Percentiles rank a stretch among this genome's conserved stretches.
Evolutionary conservation across 257 asterid species (phyloP).

Genomic region (Nicotiana paniculata): DNA sequence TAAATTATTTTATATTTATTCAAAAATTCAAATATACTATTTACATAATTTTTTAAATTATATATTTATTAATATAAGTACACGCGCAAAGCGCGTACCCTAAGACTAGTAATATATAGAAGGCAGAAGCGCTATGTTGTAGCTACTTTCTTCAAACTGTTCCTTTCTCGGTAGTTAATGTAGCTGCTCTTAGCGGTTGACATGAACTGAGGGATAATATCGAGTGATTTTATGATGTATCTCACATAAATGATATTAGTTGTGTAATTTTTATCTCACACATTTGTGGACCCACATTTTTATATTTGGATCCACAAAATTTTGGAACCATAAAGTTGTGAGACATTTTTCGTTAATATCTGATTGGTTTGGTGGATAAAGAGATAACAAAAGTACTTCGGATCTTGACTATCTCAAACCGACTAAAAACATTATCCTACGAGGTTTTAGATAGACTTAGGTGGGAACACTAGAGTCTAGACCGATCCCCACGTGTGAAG

Average conservation of each 20-base stretch:
- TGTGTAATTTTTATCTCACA: no score
- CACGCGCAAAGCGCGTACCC: no score
- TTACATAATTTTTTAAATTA: no score
- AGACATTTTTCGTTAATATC: not conserved
- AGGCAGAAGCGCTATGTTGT: not conserved
- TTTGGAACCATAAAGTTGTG: no score
- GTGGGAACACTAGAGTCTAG: not conserved
- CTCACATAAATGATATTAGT: no score
- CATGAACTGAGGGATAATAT: not conserved
- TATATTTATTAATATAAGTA: no score
- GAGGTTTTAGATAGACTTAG: not conserved
- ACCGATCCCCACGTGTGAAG: not conserved
- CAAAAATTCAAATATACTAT: no score
- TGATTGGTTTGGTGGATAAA: not conserved
- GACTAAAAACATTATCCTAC: conserved; percentile 6
- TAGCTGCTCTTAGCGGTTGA: not conserved
- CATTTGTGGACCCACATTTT: no score
- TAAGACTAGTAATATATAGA: no score
- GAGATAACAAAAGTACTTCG: not conserved
- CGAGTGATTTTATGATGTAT: no score
- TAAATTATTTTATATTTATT: no score
- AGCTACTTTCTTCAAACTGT: not conserved
- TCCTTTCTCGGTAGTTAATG: not conserved
- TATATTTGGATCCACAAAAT: no score
- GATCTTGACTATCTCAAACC: not conserved